Evolutionary conservation across 805 yeast genomes (phyloP), one percentile per base, ranked within the genome.

Genomic region (Wickerhamiella brachini): DNA sequence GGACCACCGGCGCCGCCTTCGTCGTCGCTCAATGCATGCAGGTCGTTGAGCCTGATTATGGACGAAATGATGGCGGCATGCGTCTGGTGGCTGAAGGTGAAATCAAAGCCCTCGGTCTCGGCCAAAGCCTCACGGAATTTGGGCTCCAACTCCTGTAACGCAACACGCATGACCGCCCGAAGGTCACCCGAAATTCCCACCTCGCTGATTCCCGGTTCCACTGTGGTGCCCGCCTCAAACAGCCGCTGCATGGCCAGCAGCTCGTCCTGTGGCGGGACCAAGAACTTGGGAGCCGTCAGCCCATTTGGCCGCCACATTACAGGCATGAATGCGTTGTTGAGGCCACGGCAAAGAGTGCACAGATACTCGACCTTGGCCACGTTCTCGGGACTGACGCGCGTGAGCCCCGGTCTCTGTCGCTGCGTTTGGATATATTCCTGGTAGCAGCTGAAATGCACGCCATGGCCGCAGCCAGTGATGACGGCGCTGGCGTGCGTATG

Each of bases 261-360:
- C 20, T 37, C 41, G 41, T 37, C 20, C 78, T 72, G 0, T 59
- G 54, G 51, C 80, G 73, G 1, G 84, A 59, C 48, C 72, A 68
- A 54, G 79, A 79, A 46, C 20, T 9, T 6, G 12, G 21, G 21
- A n/a, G 43, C 24, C 20, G 20, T 6, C 26, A 54, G 34, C n/a
- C 21, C 21, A 59, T 82, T 82, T 3, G 68, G 58, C 2, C 71
- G 60, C 78, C 85, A 82, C 37, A 82, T 62, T 1, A 84, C 70
- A 0, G 97, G 98, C 44, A 90, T 68, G 62, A 90, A 87, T 53
- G 83, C 74, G 62, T 90, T 90, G 61, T 83, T 84, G 45, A 90
- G 71, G 0, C 95, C 83, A 54, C 87, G 87, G 70, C 98, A 90
- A 38, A 90, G 73, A 0, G 97, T 97, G 61, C 98, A 90, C 23